Base-by-base conservation (phyloP, 768 basidiomycete genomes). In the Suillus subalutaceus region DNA sequence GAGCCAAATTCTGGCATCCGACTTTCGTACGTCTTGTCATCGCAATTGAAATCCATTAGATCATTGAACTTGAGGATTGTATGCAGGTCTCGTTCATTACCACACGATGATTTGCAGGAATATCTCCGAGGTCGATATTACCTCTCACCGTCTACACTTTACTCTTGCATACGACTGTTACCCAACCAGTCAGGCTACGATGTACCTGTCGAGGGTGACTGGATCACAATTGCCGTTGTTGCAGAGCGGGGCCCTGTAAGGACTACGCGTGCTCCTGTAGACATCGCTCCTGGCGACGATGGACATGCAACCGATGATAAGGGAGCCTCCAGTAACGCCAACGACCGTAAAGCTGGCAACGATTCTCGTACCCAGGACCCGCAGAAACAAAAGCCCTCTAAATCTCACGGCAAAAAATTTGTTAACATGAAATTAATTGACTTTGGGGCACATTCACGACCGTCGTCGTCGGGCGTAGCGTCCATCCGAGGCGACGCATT, bases 211-310 rank as follows among this genome's bases (percentile, higher is more conserved):
- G 86, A 87, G 7, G 93, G 93, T 3, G 97, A 99, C 76, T 99
- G 94, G 92, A 85, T 98, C 50, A 96, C 96, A 7, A 93, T 99
- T 57, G 97, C 94, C 2, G 96, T 99, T 6, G 89, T 99, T 16
- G 97, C 96, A 2, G 94, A 97, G 75, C 87, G 95, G 26, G 90
- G 94, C 3, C 90, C 89, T 8, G 81, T 96, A 73, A 88, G 86
- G 68, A 85, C 89, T 70, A 93, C 84, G 57, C 86, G 84, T 65
- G 88, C 90, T 38, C 91, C 90, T 59, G 86, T 90, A 23, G 76
- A 73, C 46, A 74, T 83, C 15, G 74, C 85, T 8, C 84, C 78
- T 40, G 78, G 75, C 13, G 81, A 81, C 35, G 85, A 87, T 58
- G 84, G 82, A 7, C 69, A 62, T 37, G 80, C 78, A 20, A 80